Evolutionary conservation across 108 stramenopile genomes (phyloP).

Genomic region (Cyclotella sp.): DNA sequence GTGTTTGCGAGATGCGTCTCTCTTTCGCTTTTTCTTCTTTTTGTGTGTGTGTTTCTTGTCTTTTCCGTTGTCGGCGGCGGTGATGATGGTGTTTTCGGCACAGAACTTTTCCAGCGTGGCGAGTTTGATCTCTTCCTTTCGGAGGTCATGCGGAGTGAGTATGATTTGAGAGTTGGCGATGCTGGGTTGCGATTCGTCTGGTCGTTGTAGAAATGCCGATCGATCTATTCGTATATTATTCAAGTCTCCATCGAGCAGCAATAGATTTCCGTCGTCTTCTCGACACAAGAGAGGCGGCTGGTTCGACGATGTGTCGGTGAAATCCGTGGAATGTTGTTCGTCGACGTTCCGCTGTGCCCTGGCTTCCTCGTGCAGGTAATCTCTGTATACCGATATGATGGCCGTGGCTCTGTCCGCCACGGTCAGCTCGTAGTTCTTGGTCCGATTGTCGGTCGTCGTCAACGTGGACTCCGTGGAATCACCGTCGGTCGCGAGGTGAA

Average conservation of each 20-base stretch:
- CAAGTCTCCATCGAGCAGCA: constrained; percentile 2
- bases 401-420: constrained; percentile 38
- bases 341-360: not conserved
- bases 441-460: not conserved
- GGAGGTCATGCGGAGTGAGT: constrained; percentile 8
- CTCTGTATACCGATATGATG: constrained; percentile 39
- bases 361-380: constrained; percentile 28
- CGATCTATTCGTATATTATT: constrained; percentile 10
- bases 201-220: not conserved
- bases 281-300: not conserved
- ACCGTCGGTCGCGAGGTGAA: not conserved
- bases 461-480: not conserved
- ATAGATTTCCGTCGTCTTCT: not conserved
- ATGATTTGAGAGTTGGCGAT: constrained; percentile 3
- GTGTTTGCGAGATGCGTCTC: too few species aligned
- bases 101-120: constrained; percentile 47
- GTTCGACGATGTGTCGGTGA: not conserved
- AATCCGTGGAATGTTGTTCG: not conserved
- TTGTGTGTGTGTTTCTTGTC: constrained; percentile 2
- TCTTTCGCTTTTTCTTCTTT: constrained; percentile 4
- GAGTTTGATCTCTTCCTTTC: constrained; percentile 29
- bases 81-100: constrained; percentile 4
- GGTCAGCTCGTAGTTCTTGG: constrained; percentile 17
- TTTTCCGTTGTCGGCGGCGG: not conserved
- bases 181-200: not conserved